Evolutionary conservation across 345 rosid genomes (phyloP).

Genomic region (Noccaea bulbosa): DNA sequence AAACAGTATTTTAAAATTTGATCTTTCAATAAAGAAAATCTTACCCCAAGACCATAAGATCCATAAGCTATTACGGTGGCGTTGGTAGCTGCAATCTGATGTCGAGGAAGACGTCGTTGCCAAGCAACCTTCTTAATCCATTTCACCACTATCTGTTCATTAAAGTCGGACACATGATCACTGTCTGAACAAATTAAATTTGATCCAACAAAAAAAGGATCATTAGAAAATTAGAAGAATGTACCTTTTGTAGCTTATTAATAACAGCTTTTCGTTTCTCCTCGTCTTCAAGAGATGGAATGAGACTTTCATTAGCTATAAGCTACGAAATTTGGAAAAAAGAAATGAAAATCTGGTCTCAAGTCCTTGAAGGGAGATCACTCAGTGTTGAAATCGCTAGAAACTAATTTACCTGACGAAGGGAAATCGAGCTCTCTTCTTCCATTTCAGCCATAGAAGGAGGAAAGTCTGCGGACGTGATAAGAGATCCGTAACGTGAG

Average conservation of each 20-base stretch:
- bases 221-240: background rate
- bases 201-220: background rate
- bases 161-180: conserved; percentile 29
- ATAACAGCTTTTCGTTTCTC: conserved; percentile 51
- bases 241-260: conserved; percentile 47
- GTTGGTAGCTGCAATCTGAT: conserved; percentile 46
- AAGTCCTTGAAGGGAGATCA: background rate
- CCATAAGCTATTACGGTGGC: conserved; percentile 62
- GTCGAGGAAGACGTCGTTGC: conserved; percentile 50
- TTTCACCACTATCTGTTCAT: conserved; percentile 49
- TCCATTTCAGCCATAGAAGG: conserved; percentile 41
- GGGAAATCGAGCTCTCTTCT: conserved; percentile 52
- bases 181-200: background rate
- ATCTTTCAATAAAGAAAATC: background rate
- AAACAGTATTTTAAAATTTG: background rate
- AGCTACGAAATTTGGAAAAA: conserved; percentile 37
- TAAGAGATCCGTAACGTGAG: conserved; percentile 29
- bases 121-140: conserved; percentile 63
- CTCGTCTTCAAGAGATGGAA: conserved; percentile 53
- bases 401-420: conserved; percentile 50
- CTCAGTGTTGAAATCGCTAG: background rate
- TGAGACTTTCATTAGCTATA: conserved; percentile 51
- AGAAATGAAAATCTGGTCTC: background rate
- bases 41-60: conserved; percentile 66
- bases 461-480: conserved; percentile 32